These are phyloP conservation scores for Oryza meridionalis DNA, from an alignment of 176 grass and related monocot genomes.

Conservation along the genomic window DNA sequence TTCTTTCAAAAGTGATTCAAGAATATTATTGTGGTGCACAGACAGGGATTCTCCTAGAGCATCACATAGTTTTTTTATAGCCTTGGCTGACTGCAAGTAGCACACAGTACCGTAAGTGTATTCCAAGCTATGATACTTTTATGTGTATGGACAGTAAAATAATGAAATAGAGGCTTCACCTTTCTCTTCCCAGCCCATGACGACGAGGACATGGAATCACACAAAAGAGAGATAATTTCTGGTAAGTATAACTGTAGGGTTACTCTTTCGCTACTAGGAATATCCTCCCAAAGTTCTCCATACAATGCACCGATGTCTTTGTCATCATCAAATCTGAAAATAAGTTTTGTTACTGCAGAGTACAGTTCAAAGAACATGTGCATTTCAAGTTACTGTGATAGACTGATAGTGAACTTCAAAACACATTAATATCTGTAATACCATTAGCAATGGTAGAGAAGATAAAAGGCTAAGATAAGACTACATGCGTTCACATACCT, in stretches of 20 bases:
- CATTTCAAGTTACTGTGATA: slow-evolving; percentile 24
- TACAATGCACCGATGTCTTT: slow-evolving; percentile 82
- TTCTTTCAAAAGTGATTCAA: slow-evolving; percentile 85
- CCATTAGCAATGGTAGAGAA: slow-evolving; percentile 24
- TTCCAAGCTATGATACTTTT: slow-evolving; percentile 31
- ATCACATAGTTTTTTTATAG: slow-evolving; percentile 80
- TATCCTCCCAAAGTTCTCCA: slow-evolving; percentile 96
- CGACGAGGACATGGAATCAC: slow-evolving; percentile 80
- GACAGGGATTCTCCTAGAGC: slow-evolving; percentile 76
- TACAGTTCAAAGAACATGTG: neutral
- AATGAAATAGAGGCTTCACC: slow-evolving; percentile 51
- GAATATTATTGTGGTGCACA: slow-evolving; percentile 66
- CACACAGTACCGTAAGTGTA: slow-evolving; percentile 33
- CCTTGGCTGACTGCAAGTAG: slow-evolving; percentile 86
- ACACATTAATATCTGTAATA: slow-evolving; percentile 29
- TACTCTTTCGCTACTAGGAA: slow-evolving; percentile 90
- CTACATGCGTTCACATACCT: slow-evolving; percentile 57
- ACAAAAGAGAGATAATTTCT: slow-evolving; percentile 82
- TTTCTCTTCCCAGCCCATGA: slow-evolving; percentile 97
- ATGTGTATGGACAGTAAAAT: slow-evolving; percentile 34
- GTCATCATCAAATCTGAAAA: slow-evolving; percentile 92
- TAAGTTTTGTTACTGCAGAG: slow-evolving; percentile 37
- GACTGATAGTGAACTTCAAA: neutral
- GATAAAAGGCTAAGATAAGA: slow-evolving; percentile 17
- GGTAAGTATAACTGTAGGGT: slow-evolving; percentile 82